These are phyloP conservation scores for Mycena galericulata DNA, from an alignment of 768 basidiomycete species.

Conservation along the genomic window DNA sequence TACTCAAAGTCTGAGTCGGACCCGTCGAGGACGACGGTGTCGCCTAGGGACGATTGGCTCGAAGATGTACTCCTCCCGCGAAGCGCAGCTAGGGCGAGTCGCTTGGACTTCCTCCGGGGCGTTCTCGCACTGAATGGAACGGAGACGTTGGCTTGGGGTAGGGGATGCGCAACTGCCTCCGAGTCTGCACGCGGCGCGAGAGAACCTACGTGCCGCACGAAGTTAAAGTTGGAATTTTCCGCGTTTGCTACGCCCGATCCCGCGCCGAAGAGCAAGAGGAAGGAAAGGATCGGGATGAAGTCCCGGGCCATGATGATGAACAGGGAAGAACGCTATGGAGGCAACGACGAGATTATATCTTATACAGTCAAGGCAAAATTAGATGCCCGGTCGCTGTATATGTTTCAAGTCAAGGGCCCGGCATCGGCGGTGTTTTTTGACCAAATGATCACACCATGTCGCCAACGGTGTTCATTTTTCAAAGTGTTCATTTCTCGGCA, in stretches of 20 bases:
- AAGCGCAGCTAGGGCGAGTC: conserved; percentile 7
- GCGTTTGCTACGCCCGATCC: neutral
- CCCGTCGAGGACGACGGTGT: conserved; percentile 18
- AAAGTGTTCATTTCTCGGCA: too few species aligned
- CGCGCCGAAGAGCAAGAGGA: conserved; percentile 3
- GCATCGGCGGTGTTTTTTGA: conserved; percentile 4
- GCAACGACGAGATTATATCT: conserved; percentile 6
- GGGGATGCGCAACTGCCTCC: neutral
- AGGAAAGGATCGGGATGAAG: conserved; percentile 9
- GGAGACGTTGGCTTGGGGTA: neutral
- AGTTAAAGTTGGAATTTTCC: neutral
- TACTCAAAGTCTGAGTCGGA: conserved; percentile 31
- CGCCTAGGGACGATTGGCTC: neutral
- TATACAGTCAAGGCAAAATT: neutral
- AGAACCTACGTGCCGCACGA: conserved; percentile 10
- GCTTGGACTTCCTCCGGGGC: conserved; percentile 8
- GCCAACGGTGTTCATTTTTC: too few species aligned
- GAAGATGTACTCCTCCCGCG: conserved; percentile 8
- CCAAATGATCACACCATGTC: too few species aligned
- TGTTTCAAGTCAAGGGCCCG: neutral
- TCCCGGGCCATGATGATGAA: conserved; percentile 11
- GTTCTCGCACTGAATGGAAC: conserved; percentile 7
- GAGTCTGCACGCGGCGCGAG: neutral
- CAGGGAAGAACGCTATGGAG: neutral
- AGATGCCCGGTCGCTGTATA: neutral